phyloP scores from a whole-genome alignment of 2,329 filamentous ascomycete genomes.

The Colletotrichum shisoi region DNA sequence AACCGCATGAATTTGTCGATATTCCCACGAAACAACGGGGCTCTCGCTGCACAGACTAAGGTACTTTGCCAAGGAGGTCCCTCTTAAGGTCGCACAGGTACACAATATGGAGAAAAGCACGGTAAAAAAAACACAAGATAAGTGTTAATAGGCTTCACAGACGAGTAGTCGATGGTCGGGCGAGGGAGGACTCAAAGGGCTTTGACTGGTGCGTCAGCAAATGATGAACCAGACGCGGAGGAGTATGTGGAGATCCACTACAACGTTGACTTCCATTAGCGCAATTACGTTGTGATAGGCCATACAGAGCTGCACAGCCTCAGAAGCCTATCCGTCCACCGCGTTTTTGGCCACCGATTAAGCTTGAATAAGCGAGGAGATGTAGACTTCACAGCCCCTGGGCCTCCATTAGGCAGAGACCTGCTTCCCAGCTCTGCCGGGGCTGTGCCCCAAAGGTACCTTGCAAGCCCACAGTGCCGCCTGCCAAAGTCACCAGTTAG shows the following conservation, averaged over 20 bases:
- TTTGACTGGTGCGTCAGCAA: neutral
- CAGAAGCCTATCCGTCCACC: neutral
- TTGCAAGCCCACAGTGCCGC: neutral
- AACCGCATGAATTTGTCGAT: neutral
- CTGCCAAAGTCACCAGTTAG: neutral
- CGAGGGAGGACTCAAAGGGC: neutral
- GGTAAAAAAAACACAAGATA: too few relatives aligned
- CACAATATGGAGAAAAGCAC: too few relatives aligned
- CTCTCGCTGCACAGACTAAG: too few relatives aligned
- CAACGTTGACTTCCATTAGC: neutral
- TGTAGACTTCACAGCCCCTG: neutral
- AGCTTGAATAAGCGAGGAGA: slow-evolving; percentile 22
- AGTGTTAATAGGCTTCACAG: neutral
- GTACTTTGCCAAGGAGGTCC: too few relatives aligned
- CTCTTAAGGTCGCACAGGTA: too few relatives aligned
- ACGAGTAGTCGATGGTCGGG: neutral
- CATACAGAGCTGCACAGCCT: neutral
- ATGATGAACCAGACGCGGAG: neutral
- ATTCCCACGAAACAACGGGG: neutral
- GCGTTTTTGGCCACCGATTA: slow-evolving; percentile 4
- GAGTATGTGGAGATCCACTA: neutral
- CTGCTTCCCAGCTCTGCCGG: neutral
- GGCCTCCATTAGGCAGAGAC: slow-evolving; percentile 16
- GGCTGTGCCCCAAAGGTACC: slow-evolving; percentile 13
- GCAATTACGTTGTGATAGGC: neutral